phyloP scores from a whole-genome alignment of 2,329 filamentous ascomycete species.

The Trichoderma afroharzianum region DNA sequence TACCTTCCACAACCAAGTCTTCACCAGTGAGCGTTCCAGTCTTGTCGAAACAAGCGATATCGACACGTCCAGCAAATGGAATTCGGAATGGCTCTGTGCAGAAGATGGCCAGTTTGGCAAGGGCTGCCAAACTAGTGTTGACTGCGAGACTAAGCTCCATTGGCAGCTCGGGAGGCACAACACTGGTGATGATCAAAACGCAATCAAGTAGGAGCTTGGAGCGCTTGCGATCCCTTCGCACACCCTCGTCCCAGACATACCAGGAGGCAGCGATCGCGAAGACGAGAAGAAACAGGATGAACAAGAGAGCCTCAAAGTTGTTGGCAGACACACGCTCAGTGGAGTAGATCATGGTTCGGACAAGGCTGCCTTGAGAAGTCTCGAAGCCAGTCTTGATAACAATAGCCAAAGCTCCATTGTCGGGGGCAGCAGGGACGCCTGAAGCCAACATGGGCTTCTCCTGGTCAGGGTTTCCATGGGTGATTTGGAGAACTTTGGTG shows the following conservation, averaged over 20 bases:
- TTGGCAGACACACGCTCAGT: slow-evolving; percentile 98
- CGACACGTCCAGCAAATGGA: slow-evolving; percentile 90
- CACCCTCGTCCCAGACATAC: slow-evolving; percentile 99
- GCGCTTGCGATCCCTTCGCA: slow-evolving; percentile 88
- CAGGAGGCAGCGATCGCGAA: slow-evolving; percentile 97
- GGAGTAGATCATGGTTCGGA: slow-evolving; percentile 99
- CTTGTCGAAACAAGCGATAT: slow-evolving; percentile 98
- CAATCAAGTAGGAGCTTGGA: slow-evolving; percentile 97
- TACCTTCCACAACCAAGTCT: slow-evolving; percentile 93
- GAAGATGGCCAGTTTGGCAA: slow-evolving; percentile 95
- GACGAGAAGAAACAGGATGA: slow-evolving; percentile 93
- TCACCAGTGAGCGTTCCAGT: slow-evolving; percentile 96
- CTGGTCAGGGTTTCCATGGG: slow-evolving; percentile 76
- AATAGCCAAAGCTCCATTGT: slow-evolving; percentile 89
- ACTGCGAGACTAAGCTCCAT: slow-evolving; percentile 98
- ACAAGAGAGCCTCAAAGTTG: slow-evolving; percentile 91
- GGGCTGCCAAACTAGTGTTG: slow-evolving; percentile 91
- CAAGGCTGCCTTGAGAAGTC: slow-evolving; percentile 94
- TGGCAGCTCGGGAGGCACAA: slow-evolving; percentile 95
- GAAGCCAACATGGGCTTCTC: slow-evolving; percentile 68
- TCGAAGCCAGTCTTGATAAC: slow-evolving; percentile 98
- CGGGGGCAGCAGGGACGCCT: slow-evolving; percentile 78
- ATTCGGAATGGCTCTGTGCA: slow-evolving; percentile 99
- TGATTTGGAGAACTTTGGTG: slow-evolving; percentile 94
- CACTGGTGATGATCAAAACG: slow-evolving; percentile 93